Evolutionary conservation across 331 rosid genomes (phyloP).

Genomic region (Malus hybrid): DNA sequence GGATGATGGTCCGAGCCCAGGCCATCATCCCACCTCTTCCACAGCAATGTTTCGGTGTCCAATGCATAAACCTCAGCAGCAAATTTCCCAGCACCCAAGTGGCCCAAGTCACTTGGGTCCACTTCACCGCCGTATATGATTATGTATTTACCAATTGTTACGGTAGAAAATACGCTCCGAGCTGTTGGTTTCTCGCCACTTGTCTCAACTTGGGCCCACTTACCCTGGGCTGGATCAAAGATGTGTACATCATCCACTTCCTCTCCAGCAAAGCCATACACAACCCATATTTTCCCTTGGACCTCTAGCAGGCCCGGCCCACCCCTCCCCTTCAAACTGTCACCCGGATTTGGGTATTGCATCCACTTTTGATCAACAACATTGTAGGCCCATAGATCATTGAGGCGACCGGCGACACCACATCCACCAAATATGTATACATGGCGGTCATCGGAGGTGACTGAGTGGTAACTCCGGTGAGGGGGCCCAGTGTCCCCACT

Average conservation of each 20-base stretch:
- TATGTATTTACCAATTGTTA: conserved; percentile 44
- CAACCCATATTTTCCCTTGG: neutral
- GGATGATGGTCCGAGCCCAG: conserved; percentile 43
- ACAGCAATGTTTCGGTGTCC: conserved; percentile 45
- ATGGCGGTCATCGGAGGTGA: conserved; percentile 29
- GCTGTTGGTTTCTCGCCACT: conserved; percentile 72
- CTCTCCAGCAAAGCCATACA: neutral
- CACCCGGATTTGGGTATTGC: conserved; percentile 44
- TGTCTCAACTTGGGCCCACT: conserved; percentile 74
- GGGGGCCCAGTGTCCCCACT: conserved; percentile 50
- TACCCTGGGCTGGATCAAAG: neutral
- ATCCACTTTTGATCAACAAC: conserved; percentile 53
- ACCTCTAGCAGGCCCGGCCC: conserved; percentile 32
- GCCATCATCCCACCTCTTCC: conserved; percentile 50
- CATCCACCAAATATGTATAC: conserved; percentile 79
- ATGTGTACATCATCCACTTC: neutral
- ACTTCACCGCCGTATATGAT: conserved; percentile 74
- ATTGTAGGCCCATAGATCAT: conserved; percentile 84
- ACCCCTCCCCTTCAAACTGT: conserved; percentile 66
- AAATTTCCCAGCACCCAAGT: conserved; percentile 81
- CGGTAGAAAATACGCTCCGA: conserved; percentile 66
- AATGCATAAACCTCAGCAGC: conserved; percentile 51
- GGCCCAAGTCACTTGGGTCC: conserved; percentile 86
- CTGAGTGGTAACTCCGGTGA: conserved; percentile 83
- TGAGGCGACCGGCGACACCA: conserved; percentile 69